Evolutionary conservation across 495 filamentous ascomycete species (phyloP), one percentile per base, ranked within the genome.

Genomic region (Cenococcum geophilum): DNA sequence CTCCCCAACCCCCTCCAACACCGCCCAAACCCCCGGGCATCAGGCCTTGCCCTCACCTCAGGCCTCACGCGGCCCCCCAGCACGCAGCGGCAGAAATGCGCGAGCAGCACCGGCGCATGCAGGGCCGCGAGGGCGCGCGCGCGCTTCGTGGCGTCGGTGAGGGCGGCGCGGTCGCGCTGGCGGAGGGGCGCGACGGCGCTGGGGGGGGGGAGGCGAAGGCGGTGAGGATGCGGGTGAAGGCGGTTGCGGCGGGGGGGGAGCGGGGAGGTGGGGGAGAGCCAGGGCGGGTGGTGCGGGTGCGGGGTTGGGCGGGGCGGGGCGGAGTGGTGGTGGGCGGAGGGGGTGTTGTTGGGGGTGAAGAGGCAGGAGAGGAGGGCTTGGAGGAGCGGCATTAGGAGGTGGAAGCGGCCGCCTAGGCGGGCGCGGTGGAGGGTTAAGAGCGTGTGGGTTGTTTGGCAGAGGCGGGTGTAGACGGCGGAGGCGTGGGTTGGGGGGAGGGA

Each of bases 141-240:
- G 56, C 83, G 85, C 64, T 89, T 87, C 6, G 86, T 87, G 58
- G 89, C 84, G 58, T 91, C 89, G 54, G 83, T 86, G 16, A 96
- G 79, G 54, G 66, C 72, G 23, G 60, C n/a, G 1, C 42, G 14
- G 37, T 58, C 56, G 25, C 76, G 71, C 54, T 73, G 70, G n/a
- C 72, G n/a, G n/a, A n/a, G n/a, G 69, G 5, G 64, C 62, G 20
- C 70, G 68, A 10, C 72, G 65, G 48, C 73, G 77, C 16, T 68
- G 64, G 1, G 77, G 72, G 14, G 14, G 91, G 91, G 57, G 92
- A 86, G 71, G 87, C 91, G 56, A 95, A 80, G 3, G 87, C 79
- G 5, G 84, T 87, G 34, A 96, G 76, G 25, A 95, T 79, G 5
- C 89, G 83, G 6, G 87, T 77, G 71, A 85, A 90, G 27, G 79